Evolutionary conservation across 2,329 filamentous ascomycete genomes (phyloP), one percentile per base, ranked within the genome.

Genomic region (Botrytis sinoallii): DNA sequence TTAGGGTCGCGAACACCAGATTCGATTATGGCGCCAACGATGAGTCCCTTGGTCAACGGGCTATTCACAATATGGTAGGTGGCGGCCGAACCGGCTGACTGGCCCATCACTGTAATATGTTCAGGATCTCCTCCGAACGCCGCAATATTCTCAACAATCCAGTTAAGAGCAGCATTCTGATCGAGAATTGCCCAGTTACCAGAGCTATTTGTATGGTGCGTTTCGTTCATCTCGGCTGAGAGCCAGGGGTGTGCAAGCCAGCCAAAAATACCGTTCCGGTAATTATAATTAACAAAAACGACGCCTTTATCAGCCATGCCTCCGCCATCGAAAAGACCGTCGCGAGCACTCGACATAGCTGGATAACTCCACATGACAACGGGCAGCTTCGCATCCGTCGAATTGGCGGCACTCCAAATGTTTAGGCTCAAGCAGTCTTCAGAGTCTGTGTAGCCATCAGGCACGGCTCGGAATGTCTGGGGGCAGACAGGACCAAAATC

Each of bases 201-300:
- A 18, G 75, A 74, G 59, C 70, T 75, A 9, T 74, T 75, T 18
- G 75, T 69, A 9, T 77, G 75, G 20, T 69, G 70, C 18, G 48
- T 59, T 38, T 32, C 38, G 9, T 65, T 38, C 38, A 76, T 70
- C 70, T 79, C 77, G n/a, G 74, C 69, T 22, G 68, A 74, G n/a
- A 79, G 68, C 70, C 78, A 74, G 4, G 76, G 74, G 25, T 66
- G 85, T 0, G 88, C 86, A 1, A 92, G 84, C 77, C 91, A 92
- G 0, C 90, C 90, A 75, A 87, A 86, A 0, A 87, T 82, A 0
- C 89, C 89, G 6, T 91, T 86, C 4, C 90, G 85, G 78, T 90
- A 90, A 81, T 90, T 89, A 79, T 89, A 89, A 77, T 86, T 87
- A 65, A 90, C 87, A 70, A 88, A 84, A 20, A 90, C 81, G 66